Evolutionary conservation across 2,329 filamentous ascomycete species (phyloP).

Genomic region (Claviceps cyperi): DNA sequence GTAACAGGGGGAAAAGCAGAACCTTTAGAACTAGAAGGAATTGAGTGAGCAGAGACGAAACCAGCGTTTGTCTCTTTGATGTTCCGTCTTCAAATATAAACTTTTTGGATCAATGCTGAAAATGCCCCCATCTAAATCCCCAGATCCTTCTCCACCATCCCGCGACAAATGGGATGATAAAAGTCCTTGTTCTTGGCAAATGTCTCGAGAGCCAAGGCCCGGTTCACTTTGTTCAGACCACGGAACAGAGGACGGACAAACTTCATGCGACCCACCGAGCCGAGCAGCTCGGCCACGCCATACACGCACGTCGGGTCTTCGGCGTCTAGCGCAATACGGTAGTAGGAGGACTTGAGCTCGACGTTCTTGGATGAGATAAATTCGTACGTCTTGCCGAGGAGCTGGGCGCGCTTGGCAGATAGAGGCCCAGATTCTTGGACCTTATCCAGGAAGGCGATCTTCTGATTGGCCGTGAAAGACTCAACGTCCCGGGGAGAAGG

Average conservation of each 20-base stretch:
- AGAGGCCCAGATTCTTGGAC: slow-evolving; percentile 53
- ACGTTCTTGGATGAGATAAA: slow-evolving; percentile 67
- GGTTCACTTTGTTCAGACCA: slow-evolving; percentile 59
- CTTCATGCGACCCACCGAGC: slow-evolving; percentile 87
- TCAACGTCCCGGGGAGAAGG: slow-evolving; percentile 56
- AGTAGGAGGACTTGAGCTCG: slow-evolving; percentile 71
- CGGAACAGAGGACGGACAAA: slow-evolving; percentile 81
- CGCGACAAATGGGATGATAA: slow-evolving; percentile 86
- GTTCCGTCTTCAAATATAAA: neutral
- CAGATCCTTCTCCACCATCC: slow-evolving; percentile 77
- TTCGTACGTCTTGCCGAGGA: slow-evolving; percentile 62
- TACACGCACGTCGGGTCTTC: slow-evolving; percentile 54
- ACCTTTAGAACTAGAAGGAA: too few relatives aligned
- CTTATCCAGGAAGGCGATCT: slow-evolving; percentile 77
- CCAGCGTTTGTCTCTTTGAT: neutral
- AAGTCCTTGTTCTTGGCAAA: slow-evolving; percentile 83
- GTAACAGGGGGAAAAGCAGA: slow-evolving; percentile 6
- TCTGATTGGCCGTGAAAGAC: slow-evolving; percentile 71
- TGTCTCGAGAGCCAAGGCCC: slow-evolving; percentile 59
- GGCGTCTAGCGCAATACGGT: slow-evolving; percentile 63
- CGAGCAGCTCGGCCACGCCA: slow-evolving; percentile 60
- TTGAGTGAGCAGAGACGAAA: neutral
- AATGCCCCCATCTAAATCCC: slow-evolving; percentile 18
- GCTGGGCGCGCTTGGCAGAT: slow-evolving; percentile 46
- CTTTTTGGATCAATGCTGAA: neutral